Evolutionary conservation across 2,329 filamentous ascomycete species (phyloP).

Genomic region (Alternaria triticimaculans): DNA sequence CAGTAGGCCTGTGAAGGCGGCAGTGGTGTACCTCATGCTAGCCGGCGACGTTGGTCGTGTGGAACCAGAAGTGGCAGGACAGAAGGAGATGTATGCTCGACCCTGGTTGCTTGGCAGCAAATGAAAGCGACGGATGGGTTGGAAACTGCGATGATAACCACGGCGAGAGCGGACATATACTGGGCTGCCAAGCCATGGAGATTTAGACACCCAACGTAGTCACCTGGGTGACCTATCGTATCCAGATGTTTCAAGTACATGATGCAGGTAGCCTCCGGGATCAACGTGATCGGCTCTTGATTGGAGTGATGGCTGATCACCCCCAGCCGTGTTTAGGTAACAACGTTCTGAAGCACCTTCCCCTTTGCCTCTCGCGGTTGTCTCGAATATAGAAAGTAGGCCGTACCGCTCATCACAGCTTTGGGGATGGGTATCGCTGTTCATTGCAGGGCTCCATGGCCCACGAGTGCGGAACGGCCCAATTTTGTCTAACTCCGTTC

Average conservation of each 20-base stretch:
- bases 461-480: neutral
- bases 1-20: constrained; percentile 43
- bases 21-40: constrained; percentile 39
- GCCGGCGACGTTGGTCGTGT: neutral
- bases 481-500: neutral
- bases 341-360: neutral
- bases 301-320: neutral
- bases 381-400: neutral
- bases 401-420: neutral
- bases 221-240: neutral
- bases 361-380: neutral
- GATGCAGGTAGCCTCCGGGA: neutral
- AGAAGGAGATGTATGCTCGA: neutral
- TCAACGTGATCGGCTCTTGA: neutral
- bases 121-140: neutral
- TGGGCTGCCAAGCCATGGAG: constrained; percentile 2
- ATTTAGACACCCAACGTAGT: neutral
- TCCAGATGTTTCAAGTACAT: neutral
- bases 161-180: constrained; percentile 1
- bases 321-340: neutral
- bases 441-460: neutral
- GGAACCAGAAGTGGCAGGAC: neutral
- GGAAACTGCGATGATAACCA: neutral
- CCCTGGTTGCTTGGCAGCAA: neutral
- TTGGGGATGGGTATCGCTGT: neutral